Evolutionary conservation across 768 basidiomycete genomes (phyloP).

Genomic region (Psilocybe cubensis): DNA sequence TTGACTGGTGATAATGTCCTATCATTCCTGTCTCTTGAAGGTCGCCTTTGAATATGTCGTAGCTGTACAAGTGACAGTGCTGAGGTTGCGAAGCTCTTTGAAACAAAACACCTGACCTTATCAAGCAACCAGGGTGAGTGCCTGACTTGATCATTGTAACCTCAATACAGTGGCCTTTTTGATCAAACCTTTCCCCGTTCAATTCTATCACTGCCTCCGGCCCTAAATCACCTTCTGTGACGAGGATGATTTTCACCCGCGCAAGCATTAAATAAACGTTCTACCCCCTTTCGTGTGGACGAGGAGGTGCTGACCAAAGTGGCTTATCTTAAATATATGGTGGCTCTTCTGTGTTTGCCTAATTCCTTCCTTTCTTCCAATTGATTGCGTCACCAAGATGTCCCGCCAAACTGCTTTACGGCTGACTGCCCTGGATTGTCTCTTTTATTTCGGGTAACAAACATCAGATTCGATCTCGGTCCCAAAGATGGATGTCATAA

Average conservation of each 20-base stretch:
- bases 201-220: conserved; percentile 9
- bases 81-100: not conserved
- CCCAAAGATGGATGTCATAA: conserved; percentile 7
- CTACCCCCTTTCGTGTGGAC: conserved; percentile 4
- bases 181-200: conserved; percentile 3
- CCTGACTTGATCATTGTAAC: conserved; percentile 8
- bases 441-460: conserved; percentile 11
- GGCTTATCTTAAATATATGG: conserved; percentile 13
- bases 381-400: conserved; percentile 21
- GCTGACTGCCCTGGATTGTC: conserved; percentile 13
- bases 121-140: not conserved
- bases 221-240: not conserved
- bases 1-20: not conserved
- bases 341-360: conserved; percentile 4
- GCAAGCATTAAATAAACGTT: not conserved
- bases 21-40: not conserved
- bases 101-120: not conserved
- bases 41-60: not conserved
- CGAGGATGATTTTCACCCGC: conserved; percentile 13
- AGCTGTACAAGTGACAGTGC: not conserved
- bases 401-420: conserved; percentile 11
- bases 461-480: conserved; percentile 8
- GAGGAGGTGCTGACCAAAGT: conserved; percentile 11
- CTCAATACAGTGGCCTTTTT: not conserved
- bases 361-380: conserved; percentile 8